phyloP scores from a whole-genome alignment of 2,329 filamentous ascomycete genomes.

The Coniella vitis region DNA sequence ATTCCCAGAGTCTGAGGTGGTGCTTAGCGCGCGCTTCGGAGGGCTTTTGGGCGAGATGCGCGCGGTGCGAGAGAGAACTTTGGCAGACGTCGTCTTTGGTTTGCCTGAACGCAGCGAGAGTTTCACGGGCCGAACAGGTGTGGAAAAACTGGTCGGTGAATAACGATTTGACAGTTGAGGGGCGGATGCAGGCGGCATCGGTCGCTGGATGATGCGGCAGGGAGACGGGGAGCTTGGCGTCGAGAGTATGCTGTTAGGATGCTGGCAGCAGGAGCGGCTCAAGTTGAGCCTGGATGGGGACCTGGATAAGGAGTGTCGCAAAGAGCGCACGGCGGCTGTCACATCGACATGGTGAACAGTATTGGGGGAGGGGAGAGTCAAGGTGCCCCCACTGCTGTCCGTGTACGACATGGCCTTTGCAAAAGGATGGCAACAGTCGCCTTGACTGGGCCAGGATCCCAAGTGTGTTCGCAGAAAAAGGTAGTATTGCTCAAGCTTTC shows the following conservation, averaged over 20 bases:
- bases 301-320: constrained; percentile 81
- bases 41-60: constrained; percentile 76
- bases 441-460: too few relatives aligned
- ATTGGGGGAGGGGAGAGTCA: constrained; percentile 82
- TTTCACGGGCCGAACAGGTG: constrained; percentile 60
- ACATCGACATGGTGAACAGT: constrained; percentile 77
- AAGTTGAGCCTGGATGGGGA: constrained; percentile 89
- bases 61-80: constrained; percentile 48
- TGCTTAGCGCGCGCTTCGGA: constrained; percentile 66
- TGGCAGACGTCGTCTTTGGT: constrained; percentile 47
- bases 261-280: constrained; percentile 39
- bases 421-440: not conserved
- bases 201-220: constrained; percentile 25
- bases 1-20: constrained; percentile 67
- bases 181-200: constrained; percentile 36
- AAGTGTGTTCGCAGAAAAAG: too few relatives aligned
- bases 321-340: constrained; percentile 66
- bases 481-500: not conserved
- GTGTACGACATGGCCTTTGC: constrained; percentile 49
- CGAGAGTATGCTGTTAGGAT: constrained; percentile 42
- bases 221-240: constrained; percentile 54
- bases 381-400: constrained; percentile 61
- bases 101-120: constrained; percentile 59
- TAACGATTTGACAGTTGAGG: constrained; percentile 23
- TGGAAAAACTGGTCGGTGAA: constrained; percentile 47